phyloP scores from a whole-genome alignment of 2,329 filamentous ascomycete genomes.

The Colletotrichum sp. region DNA sequence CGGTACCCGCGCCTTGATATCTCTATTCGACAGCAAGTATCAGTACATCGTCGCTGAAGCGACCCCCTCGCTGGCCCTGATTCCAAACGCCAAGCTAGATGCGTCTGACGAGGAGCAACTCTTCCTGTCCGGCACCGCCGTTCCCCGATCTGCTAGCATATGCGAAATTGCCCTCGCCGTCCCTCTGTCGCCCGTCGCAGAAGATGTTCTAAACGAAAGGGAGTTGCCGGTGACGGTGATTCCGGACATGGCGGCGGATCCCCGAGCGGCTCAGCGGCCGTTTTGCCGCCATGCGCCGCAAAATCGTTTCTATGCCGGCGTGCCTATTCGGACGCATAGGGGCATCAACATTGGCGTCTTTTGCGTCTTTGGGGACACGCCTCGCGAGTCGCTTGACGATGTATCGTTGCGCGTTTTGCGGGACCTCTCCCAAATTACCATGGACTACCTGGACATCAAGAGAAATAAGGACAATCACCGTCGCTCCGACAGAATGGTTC shows the following conservation, averaged over 20 bases:
- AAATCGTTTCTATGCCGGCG: slow-evolving; percentile 42
- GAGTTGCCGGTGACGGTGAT: slow-evolving; percentile 37
- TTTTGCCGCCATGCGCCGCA: background rate
- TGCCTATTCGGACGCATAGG: slow-evolving; percentile 40
- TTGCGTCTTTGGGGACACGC: slow-evolving; percentile 34
- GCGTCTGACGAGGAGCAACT: slow-evolving; percentile 3
- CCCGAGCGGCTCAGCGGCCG: slow-evolving; percentile 27
- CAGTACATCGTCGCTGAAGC: slow-evolving; percentile 60
- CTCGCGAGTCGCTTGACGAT: slow-evolving; percentile 28
- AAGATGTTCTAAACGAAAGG: background rate
- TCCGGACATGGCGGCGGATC: slow-evolving; percentile 34
- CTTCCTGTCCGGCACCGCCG: slow-evolving; percentile 29
- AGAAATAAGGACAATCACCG: slow-evolving; percentile 27
- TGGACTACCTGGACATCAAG: slow-evolving; percentile 38
- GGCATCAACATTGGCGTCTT: slow-evolving; percentile 48
- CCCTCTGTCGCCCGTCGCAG: accelerated
- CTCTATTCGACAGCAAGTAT: slow-evolving; percentile 50
- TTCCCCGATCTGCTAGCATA: slow-evolving; percentile 29
- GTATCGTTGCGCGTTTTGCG: slow-evolving; percentile 29
- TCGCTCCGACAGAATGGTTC: slow-evolving; percentile 38
- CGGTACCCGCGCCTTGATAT: slow-evolving; percentile 44
- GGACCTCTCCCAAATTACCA: slow-evolving; percentile 32
- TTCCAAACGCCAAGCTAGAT: slow-evolving; percentile 20
- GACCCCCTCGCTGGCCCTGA: slow-evolving; percentile 42
- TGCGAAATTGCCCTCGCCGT: slow-evolving; percentile 30